phyloP scores from a whole-genome alignment of 495 filamentous ascomycete species.

The Penicillium angulare region DNA sequence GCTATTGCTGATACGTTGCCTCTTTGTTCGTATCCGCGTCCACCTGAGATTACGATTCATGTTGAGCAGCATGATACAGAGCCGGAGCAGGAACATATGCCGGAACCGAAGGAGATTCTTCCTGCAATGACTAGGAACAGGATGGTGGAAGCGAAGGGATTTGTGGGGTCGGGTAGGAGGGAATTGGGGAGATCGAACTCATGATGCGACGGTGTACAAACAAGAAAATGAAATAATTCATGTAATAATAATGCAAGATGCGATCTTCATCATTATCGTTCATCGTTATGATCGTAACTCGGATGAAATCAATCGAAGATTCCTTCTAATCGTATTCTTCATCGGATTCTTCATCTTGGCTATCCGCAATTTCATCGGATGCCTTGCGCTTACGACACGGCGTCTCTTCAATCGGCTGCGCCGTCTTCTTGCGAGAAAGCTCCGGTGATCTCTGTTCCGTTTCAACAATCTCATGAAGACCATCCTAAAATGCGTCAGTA shows the following conservation, averaged over 20 bases:
- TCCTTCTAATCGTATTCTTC: constrained; percentile 35
- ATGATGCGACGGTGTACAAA: too few relatives aligned
- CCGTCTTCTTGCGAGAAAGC: background rate
- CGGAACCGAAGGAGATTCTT: constrained; percentile 8
- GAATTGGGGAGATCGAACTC: background rate
- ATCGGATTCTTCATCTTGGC: constrained; percentile 49
- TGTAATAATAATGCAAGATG: background rate
- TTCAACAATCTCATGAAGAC: constrained; percentile 21
- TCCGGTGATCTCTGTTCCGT: background rate
- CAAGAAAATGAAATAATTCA: background rate
- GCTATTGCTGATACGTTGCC: constrained; percentile 28
- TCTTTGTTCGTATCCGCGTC: constrained; percentile 20
- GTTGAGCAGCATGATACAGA: constrained; percentile 7
- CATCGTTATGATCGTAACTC: background rate
- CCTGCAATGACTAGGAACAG: constrained; percentile 1
- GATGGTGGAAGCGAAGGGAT: constrained; percentile 14
- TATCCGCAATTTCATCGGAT: constrained; percentile 47
- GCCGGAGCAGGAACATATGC: constrained; percentile 8
- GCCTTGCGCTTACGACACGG: constrained; percentile 47
- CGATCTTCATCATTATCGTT: background rate
- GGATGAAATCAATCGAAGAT: constrained; percentile 2
- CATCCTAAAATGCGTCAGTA: constrained; percentile 22
- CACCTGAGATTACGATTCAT: constrained; percentile 8
- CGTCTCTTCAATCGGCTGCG: constrained; percentile 6
- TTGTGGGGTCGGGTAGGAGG: constrained; percentile 14